Evolutionary conservation across 2,329 filamentous ascomycete species (phyloP).

Genomic region (Xylaria sp.): DNA sequence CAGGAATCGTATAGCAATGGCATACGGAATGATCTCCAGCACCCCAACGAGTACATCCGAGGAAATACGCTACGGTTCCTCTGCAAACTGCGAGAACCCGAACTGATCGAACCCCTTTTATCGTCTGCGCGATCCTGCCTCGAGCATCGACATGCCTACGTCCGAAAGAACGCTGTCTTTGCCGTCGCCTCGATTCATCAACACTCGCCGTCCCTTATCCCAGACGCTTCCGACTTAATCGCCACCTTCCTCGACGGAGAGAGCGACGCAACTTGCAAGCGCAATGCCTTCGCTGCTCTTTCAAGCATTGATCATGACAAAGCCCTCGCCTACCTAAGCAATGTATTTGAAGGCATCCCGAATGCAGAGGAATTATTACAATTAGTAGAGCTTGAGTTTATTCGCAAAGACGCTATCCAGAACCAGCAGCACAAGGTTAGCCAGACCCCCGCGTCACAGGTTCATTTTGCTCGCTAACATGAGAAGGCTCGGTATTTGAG

Average conservation of each 20-base stretch:
- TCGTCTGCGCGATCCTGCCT: slow-evolving; percentile 92
- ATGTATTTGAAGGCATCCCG: slow-evolving; percentile 90
- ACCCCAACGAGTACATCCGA: slow-evolving; percentile 97
- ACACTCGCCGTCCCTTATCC: slow-evolving; percentile 91
- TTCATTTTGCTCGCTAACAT: slow-evolving; percentile 26
- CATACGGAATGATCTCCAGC: slow-evolving; percentile 96
- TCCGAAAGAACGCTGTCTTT: slow-evolving; percentile 97
- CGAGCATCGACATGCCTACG: slow-evolving; percentile 96
- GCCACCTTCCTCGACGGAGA: slow-evolving; percentile 89
- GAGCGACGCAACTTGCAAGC: slow-evolving; percentile 94
- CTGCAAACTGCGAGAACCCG: slow-evolving; percentile 93
- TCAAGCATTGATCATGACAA: slow-evolving; percentile 93
- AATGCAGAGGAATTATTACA: slow-evolving; percentile 95
- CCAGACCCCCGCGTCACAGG: slow-evolving; percentile 8
- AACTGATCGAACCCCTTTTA: slow-evolving; percentile 94
- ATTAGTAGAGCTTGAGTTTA: slow-evolving; percentile 95
- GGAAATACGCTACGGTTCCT: slow-evolving; percentile 98
- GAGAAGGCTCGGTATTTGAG: slow-evolving; percentile 84
- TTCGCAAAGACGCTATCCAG: slow-evolving; percentile 94
- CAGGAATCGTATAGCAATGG: slow-evolving; percentile 75
- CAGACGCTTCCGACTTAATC: slow-evolving; percentile 93
- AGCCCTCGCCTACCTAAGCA: slow-evolving; percentile 86
- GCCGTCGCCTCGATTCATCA: slow-evolving; percentile 92
- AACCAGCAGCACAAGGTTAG: slow-evolving; percentile 92
- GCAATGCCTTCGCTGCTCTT: slow-evolving; percentile 95